Evolutionary conservation across 768 basidiomycete genomes (phyloP), one percentile per base, ranked within the genome.

Genomic region (Boletales sp.): DNA sequence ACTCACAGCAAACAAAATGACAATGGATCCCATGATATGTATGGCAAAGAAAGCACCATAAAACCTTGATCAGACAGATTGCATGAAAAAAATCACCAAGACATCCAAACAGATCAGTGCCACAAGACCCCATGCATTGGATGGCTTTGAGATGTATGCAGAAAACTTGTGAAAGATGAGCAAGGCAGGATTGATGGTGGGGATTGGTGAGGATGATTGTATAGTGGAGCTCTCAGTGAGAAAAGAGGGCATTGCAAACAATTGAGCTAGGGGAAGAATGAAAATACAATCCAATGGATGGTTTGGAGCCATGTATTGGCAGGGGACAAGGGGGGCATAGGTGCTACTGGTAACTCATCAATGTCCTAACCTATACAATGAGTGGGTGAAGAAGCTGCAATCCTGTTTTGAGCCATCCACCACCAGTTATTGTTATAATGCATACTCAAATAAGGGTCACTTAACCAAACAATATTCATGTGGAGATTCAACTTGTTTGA

Each of bases 31-130:
- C 33, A 83, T 44, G 38, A 79, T 63, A 66, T 94, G 90, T 2
- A 77, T 77, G n/a, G 69, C 57, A 46, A 80, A 60, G 71, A 93
- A 91, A 37, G 90, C 8, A 53, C 80, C 79, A 66, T 90, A 89
- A 25, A 74, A 79, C 21, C 69, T 74, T 42, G 74, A 70, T 18
- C 91, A 74, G 56, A 82, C 71, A 50, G 69, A 76, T 25, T 74
- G 64, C 6, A 79, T 63, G 5, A 90, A 90, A 60, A 84, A 82
- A 41, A 92, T 54, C 52, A 74, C 72, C 48, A 92, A 70, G 28
- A 81, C 48, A 56, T 85, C 75, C 12, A 82, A 17, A 46, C 72
- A 76, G 31, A 74, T 58, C 19, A 84, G 72, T 19, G 75, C 76
- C 41, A 83, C 67, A 13, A 82, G 53, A n/a, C 80, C 86, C 73